Conservation (phyloP, 2,329 filamentous ascomycete species). For the Pyrenochaeta sp. region DNA sequence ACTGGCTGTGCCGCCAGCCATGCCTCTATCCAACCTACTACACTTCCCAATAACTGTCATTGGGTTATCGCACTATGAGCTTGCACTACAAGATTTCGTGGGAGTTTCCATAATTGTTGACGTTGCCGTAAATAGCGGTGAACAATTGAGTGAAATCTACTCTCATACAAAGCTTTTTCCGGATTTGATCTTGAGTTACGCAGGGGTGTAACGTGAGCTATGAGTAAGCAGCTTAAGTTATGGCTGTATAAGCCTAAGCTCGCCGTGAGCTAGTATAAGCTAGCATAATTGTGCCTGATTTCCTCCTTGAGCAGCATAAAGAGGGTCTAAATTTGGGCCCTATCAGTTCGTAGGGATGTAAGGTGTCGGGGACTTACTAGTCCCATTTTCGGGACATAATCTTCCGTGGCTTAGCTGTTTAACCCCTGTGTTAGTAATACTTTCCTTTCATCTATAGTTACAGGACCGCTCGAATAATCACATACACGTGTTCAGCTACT, state of each 20-base stretch:
- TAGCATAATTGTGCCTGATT: conserved; percentile 8
- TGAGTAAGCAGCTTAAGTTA: conserved; percentile 3
- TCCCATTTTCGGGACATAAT: conserved; percentile 3
- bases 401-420: not conserved
- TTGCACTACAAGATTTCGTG: no score
- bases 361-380: not conserved
- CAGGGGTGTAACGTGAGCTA: not conserved
- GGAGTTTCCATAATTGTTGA: no score
- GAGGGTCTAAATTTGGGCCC: conserved; percentile 1
- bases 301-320: conserved; percentile 1
- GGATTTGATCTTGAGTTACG: not conserved
- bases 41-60: no score
- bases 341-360: conserved; percentile 8
- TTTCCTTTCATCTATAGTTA: not conserved
- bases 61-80: no score
- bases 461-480: no score
- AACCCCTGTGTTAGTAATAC: not conserved
- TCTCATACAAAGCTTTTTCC: not conserved
- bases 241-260: conserved; percentile 7
- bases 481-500: not conserved
- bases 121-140: no score
- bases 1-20: no score
- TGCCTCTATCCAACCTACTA: no score
- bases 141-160: not conserved
- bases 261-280: conserved; percentile 8